Percentiles rank a stretch among this genome's conserved stretches.
Evolutionary conservation across 352 stramenopile genomes (phyloP).

Genomic region (Phytophthora colocasiae): DNA sequence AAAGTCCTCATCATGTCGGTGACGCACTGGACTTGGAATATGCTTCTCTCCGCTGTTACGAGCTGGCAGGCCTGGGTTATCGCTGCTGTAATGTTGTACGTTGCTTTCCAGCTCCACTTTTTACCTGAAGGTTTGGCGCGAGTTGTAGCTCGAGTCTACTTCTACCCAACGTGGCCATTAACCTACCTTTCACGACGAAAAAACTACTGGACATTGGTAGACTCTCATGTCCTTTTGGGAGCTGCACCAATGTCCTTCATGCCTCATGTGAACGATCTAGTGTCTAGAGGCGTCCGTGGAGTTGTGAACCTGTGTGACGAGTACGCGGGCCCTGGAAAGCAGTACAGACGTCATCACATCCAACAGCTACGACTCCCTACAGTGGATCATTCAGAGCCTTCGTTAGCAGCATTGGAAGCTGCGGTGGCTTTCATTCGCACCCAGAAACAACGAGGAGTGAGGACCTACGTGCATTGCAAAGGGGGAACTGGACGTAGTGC

Average conservation of each 20-base stretch:
- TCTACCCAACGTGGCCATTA: conserved; percentile 95
- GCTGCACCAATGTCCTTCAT: conserved; percentile 92
- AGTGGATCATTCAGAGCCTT: conserved; percentile 90
- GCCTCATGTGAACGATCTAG: conserved; percentile 82
- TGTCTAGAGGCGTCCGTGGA: conserved; percentile 83
- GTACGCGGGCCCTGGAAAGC: conserved; percentile 87
- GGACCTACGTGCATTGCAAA: conserved; percentile 98
- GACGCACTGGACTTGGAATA: conserved; percentile 21
- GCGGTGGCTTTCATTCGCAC: conserved; percentile 92
- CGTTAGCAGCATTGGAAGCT: conserved; percentile 64
- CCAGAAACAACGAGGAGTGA: conserved; percentile 81
- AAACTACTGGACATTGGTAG: conserved; percentile 92
- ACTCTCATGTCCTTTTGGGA: conserved; percentile 93
- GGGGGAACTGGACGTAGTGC: conserved; percentile 94
- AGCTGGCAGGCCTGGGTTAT: conserved; percentile 37
- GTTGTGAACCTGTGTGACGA: conserved; percentile 98
- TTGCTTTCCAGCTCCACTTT: conserved; percentile 92
- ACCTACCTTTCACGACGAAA: conserved; percentile 88
- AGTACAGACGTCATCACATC: conserved; percentile 92
- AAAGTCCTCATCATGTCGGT: conserved; percentile 8
- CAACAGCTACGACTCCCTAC: conserved; percentile 91
- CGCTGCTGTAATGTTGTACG: conserved; percentile 48
- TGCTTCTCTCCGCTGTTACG: conserved; percentile 27
- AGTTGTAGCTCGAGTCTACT: conserved; percentile 84
- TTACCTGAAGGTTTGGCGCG: conserved; percentile 78